Conservation (phyloP, 257 asterid genomes). For the Nicotiana noctiflora region DNA sequence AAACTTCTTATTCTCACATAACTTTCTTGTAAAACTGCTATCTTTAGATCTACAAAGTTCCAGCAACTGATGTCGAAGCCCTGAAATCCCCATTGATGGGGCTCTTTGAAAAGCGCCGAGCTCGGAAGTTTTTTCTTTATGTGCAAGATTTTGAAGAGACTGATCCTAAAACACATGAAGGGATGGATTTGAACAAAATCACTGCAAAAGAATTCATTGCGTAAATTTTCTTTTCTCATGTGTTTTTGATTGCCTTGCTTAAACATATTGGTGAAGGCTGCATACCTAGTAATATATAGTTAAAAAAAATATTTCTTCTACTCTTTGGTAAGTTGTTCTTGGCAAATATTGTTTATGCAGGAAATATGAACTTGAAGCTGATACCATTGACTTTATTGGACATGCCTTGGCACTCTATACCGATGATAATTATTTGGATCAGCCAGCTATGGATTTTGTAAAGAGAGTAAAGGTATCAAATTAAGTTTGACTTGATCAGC, state of each 20-base stretch:
- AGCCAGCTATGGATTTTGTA: slow-evolving; percentile 75
- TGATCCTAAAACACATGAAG: slow-evolving; percentile 74
- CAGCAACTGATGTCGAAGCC: slow-evolving; percentile 99
- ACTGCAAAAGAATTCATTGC: slow-evolving; percentile 70
- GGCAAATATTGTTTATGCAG: slow-evolving; percentile 36
- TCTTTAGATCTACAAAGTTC: slow-evolving; percentile 86
- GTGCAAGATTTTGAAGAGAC: slow-evolving; percentile 89
- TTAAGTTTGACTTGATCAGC: background rate
- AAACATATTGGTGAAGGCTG: slow-evolving; percentile 2
- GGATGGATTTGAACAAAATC: slow-evolving; percentile 67
- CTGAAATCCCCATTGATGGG: slow-evolving; percentile 93
- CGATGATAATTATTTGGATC: slow-evolving; percentile 73
- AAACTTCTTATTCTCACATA: slow-evolving; percentile 1
- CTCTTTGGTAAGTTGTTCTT: background rate
- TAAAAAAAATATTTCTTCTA: background rate
- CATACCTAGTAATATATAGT: background rate
- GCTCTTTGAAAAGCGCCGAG: slow-evolving; percentile 90
- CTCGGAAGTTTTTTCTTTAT: slow-evolving; percentile 81
- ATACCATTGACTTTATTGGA: slow-evolving; percentile 87
- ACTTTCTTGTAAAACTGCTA: slow-evolving; percentile 2
- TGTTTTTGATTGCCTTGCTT: background rate
- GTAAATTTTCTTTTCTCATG: slow-evolving; percentile 32
- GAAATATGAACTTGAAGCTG: slow-evolving; percentile 88
- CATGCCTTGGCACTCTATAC: slow-evolving; percentile 84
- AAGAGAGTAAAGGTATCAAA: slow-evolving; percentile 76